phyloP scores from a whole-genome alignment of 2,329 filamentous ascomycete genomes.

The Paraconiothyrium sp. region DNA sequence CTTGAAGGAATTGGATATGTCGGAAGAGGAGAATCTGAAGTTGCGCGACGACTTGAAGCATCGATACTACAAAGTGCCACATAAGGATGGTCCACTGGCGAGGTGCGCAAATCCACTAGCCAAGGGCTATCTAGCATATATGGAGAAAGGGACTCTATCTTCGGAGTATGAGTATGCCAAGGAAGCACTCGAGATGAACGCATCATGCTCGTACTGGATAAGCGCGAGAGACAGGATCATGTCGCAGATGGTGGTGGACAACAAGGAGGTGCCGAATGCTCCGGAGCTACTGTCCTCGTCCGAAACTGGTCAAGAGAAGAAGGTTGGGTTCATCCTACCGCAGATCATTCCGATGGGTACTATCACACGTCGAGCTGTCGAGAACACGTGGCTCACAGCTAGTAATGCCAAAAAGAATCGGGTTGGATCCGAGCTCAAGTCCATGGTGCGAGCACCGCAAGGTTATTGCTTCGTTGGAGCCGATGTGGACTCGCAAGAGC shows the following conservation, averaged over 20 bases:
- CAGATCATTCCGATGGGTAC: constrained; percentile 99
- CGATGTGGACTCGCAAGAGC: constrained; percentile 95
- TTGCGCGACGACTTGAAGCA: constrained; percentile 73
- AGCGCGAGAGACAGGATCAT: constrained; percentile 91
- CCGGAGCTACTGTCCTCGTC: constrained; percentile 36
- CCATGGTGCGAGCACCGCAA: constrained; percentile 91
- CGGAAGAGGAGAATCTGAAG: constrained; percentile 70
- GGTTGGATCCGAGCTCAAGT: constrained; percentile 95
- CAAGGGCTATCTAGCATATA: constrained; percentile 89
- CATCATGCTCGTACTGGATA: constrained; percentile 99
- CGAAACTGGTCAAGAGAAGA: constrained; percentile 28
- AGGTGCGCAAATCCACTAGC: constrained; percentile 88
- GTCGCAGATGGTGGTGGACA: constrained; percentile 94
- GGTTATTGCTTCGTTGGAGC: constrained; percentile 96
- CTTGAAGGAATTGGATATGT: constrained; percentile 79
- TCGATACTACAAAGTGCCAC: constrained; percentile 90
- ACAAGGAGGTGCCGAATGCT: constrained; percentile 62
- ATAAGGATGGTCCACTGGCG: constrained; percentile 90
- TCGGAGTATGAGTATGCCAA: constrained; percentile 92
- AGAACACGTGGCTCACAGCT: constrained; percentile 98
- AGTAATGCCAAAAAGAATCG: constrained; percentile 97
- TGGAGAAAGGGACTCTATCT: constrained; percentile 86
- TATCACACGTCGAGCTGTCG: constrained; percentile 90
- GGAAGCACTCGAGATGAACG: constrained; percentile 97
- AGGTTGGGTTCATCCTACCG: constrained; percentile 86